Evolutionary conservation across 805 yeast genomes (phyloP).

Genomic region (Wickerhamiella dianesei): DNA sequence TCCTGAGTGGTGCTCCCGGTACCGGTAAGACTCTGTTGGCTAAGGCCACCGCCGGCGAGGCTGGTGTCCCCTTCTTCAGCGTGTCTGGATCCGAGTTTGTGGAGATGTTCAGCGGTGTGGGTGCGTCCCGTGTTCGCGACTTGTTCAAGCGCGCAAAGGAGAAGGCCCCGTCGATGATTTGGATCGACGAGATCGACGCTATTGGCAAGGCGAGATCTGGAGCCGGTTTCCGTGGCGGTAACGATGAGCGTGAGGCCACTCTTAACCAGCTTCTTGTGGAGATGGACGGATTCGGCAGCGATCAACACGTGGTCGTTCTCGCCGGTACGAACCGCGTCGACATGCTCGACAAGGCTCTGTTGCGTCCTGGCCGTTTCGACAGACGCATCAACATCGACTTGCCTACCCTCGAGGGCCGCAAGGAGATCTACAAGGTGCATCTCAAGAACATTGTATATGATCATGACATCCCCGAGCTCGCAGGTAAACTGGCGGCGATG

Average conservation of each 20-base stretch:
- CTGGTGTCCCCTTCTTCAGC: conserved; percentile 90
- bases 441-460: conserved; percentile 54
- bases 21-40: conserved; percentile 97
- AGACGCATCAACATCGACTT: conserved; percentile 83
- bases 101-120: conserved; percentile 98
- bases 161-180: conserved; percentile 90
- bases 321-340: conserved; percentile 98
- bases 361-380: conserved; percentile 97
- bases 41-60: conserved; percentile 98
- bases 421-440: conserved; percentile 82
- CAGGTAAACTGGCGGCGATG: conserved; percentile 84
- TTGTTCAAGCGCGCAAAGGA: conserved; percentile 83
- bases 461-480: conserved; percentile 40
- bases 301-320: conserved; percentile 88
- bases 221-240: conserved; percentile 38
- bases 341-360: conserved; percentile 77
- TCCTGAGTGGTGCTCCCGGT: conserved; percentile 96
- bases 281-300: conserved; percentile 91
- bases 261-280: conserved; percentile 91
- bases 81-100: conserved; percentile 97
- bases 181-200: conserved; percentile 98
- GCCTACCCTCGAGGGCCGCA: conserved; percentile 92
- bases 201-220: conserved; percentile 81
- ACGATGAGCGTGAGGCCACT: conserved; percentile 95
- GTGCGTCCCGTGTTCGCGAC: conserved; percentile 96